Conservation (phyloP, 2,329 filamentous ascomycete species). For the Diaporthe sp. region DNA sequence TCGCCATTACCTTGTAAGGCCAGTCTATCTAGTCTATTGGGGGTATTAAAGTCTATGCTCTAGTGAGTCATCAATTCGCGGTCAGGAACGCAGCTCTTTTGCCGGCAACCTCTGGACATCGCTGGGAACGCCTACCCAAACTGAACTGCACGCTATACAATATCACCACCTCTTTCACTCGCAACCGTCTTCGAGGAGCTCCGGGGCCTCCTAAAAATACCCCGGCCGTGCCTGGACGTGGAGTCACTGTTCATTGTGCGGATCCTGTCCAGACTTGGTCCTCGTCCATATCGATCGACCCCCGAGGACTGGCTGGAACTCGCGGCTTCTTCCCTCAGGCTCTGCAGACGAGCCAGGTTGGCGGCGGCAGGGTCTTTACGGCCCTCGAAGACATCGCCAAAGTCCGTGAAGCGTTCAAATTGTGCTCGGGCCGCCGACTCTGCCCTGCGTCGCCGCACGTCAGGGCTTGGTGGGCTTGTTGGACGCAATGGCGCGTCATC, state of each 20-base stretch:
- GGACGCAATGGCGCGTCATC: conserved; percentile 5
- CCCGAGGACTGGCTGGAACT: background rate
- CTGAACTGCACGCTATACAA: conserved; percentile 5
- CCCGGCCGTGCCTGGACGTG: conserved; percentile 11
- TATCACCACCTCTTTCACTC: background rate
- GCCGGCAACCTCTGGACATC: background rate
- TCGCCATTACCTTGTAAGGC: background rate
- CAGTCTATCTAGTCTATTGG: conserved; percentile 21
- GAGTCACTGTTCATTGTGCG: conserved; percentile 9
- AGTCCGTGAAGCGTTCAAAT: conserved; percentile 24
- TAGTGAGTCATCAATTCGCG: conserved; percentile 15
- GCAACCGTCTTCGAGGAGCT: conserved; percentile 24
- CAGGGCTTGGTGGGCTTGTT: background rate
- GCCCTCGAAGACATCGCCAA: conserved; percentile 34
- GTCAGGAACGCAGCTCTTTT: background rate
- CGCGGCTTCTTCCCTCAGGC: conserved; percentile 29
- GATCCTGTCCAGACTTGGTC: background rate
- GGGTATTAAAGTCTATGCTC: conserved; percentile 28
- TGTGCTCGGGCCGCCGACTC: conserved; percentile 26
- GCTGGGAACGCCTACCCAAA: background rate
- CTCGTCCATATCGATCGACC: conserved; percentile 10
- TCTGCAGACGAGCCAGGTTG: conserved; percentile 32
- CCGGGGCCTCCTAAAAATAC: conserved; percentile 32
- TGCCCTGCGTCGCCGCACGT: conserved; percentile 29
- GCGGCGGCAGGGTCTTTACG: conserved; percentile 28